These are phyloP conservation scores for Teunomyces kruisii DNA, from an alignment of 805 yeast genomes.

Conservation along the genomic window DNA sequence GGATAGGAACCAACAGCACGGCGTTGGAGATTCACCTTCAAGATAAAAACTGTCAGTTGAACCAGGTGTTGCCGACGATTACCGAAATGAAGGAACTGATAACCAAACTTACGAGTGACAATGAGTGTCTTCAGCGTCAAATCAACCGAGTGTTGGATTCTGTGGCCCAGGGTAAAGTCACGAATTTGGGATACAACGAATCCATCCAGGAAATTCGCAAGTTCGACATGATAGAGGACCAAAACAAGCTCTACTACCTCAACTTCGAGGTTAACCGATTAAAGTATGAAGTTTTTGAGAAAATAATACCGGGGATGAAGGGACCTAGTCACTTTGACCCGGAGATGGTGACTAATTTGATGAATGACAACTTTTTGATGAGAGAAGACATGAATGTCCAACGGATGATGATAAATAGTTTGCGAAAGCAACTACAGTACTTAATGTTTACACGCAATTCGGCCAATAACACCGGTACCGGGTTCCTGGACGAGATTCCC, in stretches of 20 bases:
- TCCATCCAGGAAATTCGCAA: constrained; percentile 46
- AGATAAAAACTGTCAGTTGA: constrained; percentile 30
- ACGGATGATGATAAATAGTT: constrained; percentile 41
- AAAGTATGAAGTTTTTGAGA: constrained; percentile 42
- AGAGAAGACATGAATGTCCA: constrained; percentile 50
- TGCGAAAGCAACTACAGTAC: constrained; percentile 53
- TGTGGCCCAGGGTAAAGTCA: constrained; percentile 48
- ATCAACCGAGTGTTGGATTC: constrained; percentile 46
- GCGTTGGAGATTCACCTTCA: constrained; percentile 36
- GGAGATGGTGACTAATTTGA: constrained; percentile 28
- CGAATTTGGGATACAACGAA: constrained; percentile 49
- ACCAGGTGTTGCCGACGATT: constrained; percentile 28
- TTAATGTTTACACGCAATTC: constrained; percentile 44
- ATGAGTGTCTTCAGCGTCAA: constrained; percentile 41
- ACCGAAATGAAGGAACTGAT: constrained; percentile 24
- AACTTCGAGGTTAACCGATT: constrained; percentile 45
- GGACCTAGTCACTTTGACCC: constrained; percentile 22
- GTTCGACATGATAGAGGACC: constrained; percentile 19
- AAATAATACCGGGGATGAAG: constrained; percentile 33
- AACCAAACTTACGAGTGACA: constrained; percentile 31
- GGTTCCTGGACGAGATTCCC: constrained; percentile 4
- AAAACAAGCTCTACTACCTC: constrained; percentile 31
- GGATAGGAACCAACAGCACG: constrained; percentile 41
- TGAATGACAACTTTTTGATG: constrained; percentile 39
- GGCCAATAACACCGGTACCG: constrained; percentile 9